Evolutionary conservation across 768 basidiomycete genomes (phyloP), one percentile per base, ranked within the genome.

Genomic region (Tylopilus plumbeoviolaceoides): DNA sequence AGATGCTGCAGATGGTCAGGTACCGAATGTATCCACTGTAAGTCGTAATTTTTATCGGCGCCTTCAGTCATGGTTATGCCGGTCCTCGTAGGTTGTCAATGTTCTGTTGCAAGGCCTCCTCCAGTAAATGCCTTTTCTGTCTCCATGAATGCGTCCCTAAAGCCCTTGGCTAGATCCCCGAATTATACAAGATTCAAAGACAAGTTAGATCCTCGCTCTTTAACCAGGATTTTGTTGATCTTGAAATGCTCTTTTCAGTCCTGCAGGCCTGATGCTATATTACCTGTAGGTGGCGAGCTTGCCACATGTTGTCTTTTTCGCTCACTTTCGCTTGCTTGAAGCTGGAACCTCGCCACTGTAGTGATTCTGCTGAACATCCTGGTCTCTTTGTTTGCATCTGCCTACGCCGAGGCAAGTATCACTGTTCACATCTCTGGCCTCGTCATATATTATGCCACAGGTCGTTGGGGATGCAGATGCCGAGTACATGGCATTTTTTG

Each of bases 351-450:
- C 49, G 79, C 84, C 20, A 87, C 90, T 3, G 87, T 83, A 17
- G 79, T 97, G 46, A 81, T 98, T 49, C 77, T 97, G 46, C 80
- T 97, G 66, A 98, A 98, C 65, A 84, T 98, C 64, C 78, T 98
- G 63, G 93, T 98, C 60, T 97, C 94, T n/a, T 73, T 98, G 60
- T 97, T 97, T 67, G 85, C 93, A 17, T 91, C 92, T 46, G 92
- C 93, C 1, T 95, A 95, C 63, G 82, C 85, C 11, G 93, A 94
- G 61, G 91, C 90, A 50, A 67, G 79, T 72, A n/a, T 23, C 41
- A 3, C 25, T 12, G 36, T 15, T 15, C 45, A 14, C 18, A 28
- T 8, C 3, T 12, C 20, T 48, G 30, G 17, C 51, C 44, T 27
- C 40, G 55, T 48, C 25, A 7, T 33, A 27, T 11, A 57, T 48